Evolutionary conservation across 257 asterid genomes (phyloP).

Genomic region (Voacanga thouarsii): DNA sequence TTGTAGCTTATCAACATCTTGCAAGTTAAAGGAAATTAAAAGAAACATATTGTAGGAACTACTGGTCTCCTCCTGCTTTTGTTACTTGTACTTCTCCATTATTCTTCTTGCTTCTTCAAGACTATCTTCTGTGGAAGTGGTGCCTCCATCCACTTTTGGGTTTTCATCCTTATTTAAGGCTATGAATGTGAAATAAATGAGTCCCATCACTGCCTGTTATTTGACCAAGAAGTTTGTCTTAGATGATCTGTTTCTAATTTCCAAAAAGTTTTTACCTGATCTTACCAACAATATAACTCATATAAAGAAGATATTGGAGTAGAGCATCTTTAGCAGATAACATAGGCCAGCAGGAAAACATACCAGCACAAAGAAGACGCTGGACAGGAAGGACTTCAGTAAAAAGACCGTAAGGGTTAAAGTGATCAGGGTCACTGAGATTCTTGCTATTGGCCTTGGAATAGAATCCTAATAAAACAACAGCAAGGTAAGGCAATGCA

Average conservation of each 20-base stretch:
- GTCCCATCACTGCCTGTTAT: slow-evolving; percentile 87
- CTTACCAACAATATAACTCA: neutral
- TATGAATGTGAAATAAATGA: slow-evolving; percentile 70
- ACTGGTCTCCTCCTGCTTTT: neutral
- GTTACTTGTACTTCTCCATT: slow-evolving; percentile 89
- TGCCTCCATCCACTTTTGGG: slow-evolving; percentile 50
- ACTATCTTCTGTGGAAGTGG: slow-evolving; percentile 69
- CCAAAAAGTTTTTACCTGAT: neutral
- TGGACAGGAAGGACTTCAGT: slow-evolving; percentile 81
- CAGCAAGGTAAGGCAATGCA: neutral
- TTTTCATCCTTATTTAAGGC: slow-evolving; percentile 86
- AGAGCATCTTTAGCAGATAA: neutral
- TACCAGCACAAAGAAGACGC: slow-evolving; percentile 85
- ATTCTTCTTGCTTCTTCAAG: slow-evolving; percentile 90
- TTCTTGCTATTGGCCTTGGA: slow-evolving; percentile 87
- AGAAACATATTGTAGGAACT: neutral
- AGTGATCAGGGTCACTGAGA: slow-evolving; percentile 56
- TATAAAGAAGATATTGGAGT: neutral
- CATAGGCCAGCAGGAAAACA: slow-evolving; percentile 11
- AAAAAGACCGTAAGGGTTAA: slow-evolving; percentile 51
- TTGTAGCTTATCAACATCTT: neutral
- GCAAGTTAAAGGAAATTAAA: neutral
- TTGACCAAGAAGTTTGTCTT: slow-evolving; percentile 6
- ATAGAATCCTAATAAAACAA: slow-evolving; percentile 45
- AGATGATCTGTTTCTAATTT: neutral